Conservation (phyloP, 257 asterid genomes). For the Gynochthodes officinalis region DNA sequence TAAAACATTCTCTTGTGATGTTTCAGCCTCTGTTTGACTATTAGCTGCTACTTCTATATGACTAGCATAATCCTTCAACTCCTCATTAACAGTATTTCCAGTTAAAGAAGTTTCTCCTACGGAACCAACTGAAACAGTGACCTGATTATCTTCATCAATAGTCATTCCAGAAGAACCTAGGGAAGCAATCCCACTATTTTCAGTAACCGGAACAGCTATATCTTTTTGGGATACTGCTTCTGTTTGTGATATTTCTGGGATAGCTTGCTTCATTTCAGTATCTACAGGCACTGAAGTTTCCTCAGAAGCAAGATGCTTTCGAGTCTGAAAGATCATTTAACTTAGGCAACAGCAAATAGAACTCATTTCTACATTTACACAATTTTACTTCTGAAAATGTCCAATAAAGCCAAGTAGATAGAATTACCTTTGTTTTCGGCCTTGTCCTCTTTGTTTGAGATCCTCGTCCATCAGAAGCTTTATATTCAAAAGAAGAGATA, state of each 20-base stretch:
- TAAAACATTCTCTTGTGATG: slow-evolving; percentile 30
- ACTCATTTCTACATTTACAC: slow-evolving; percentile 11
- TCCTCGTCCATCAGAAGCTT: slow-evolving; percentile 69
- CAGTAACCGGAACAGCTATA: slow-evolving; percentile 25
- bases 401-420: slow-evolving; percentile 4
- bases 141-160: slow-evolving; percentile 39
- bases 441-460: slow-evolving; percentile 63
- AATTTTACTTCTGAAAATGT: not conserved
- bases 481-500: slow-evolving; percentile 5
- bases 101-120: slow-evolving; percentile 45
- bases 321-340: slow-evolving; percentile 39
- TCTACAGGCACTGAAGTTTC: slow-evolving; percentile 43
- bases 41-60: slow-evolving; percentile 36
- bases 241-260: slow-evolving; percentile 42
- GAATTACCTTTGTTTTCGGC: slow-evolving; percentile 65
- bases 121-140: slow-evolving; percentile 41
- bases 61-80: slow-evolving; percentile 38
- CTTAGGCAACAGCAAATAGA: slow-evolving; percentile 24
- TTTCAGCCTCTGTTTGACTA: slow-evolving; percentile 38
- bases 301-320: slow-evolving; percentile 48
- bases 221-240: slow-evolving; percentile 45
- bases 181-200: slow-evolving; percentile 35
- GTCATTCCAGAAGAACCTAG: slow-evolving; percentile 29
- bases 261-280: slow-evolving; percentile 38
- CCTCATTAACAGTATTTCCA: slow-evolving; percentile 40